Percentiles rank a stretch among this genome's conserved stretches.
Evolutionary conservation across 2,329 filamentous ascomycete genomes (phyloP).

Genomic region (Dothidotthia symphoricarpi): DNA sequence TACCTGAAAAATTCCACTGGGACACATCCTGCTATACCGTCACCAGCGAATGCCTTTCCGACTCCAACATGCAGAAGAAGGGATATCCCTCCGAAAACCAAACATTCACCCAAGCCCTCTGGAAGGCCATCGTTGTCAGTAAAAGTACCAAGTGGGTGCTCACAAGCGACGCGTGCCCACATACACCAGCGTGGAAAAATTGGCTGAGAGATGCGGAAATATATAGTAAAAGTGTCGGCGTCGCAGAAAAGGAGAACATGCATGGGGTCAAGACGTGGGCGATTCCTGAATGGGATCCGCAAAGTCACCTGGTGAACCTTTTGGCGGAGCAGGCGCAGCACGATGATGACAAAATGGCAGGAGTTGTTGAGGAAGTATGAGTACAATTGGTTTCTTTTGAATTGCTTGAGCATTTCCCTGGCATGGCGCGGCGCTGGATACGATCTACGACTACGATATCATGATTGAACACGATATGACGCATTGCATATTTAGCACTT

Average conservation of each 20-base stretch:
- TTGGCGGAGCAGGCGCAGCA: constrained; percentile 19
- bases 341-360: constrained; percentile 15
- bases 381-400: constrained; percentile 1
- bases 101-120: constrained; percentile 50
- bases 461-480: constrained; percentile 2
- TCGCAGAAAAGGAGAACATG: constrained; percentile 7
- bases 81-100: constrained; percentile 31
- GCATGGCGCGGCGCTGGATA: constrained; percentile 6
- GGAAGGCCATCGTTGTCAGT: constrained; percentile 50
- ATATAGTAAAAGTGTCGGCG: constrained; percentile 17
- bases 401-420: constrained; percentile 5
- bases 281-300: constrained; percentile 38
- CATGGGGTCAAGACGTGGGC: constrained; percentile 29
- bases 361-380: constrained; percentile 19
- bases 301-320: constrained; percentile 19
- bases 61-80: constrained; percentile 36
- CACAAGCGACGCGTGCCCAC: constrained; percentile 42
- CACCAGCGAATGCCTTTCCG: constrained; percentile 36
- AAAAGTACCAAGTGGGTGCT: constrained; percentile 47
- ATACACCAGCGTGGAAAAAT: constrained; percentile 43
- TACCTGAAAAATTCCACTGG: constrained; percentile 50
- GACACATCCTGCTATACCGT: constrained; percentile 48
- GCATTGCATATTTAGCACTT: no score
- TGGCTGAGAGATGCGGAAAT: constrained; percentile 43
- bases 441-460: constrained; percentile 10